Base-by-base conservation (phyloP, 1,284 basidiomycete species). In the Ceratobasidium sp. region DNA sequence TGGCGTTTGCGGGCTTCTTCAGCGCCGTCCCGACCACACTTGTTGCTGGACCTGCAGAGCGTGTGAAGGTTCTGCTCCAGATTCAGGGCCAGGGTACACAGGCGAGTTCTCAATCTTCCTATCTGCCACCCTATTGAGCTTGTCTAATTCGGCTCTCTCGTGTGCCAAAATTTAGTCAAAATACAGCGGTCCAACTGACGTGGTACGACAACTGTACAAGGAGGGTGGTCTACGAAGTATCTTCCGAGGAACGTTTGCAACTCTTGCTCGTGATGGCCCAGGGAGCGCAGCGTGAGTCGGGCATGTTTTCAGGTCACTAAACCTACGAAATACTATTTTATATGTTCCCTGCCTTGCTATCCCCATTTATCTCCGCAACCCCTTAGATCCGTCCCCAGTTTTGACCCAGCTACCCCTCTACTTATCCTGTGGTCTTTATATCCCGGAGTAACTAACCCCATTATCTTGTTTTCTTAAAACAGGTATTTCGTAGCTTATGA, bases 401-500 rank as follows among this genome's bases (percentile, higher is more conserved):
- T 11, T 11, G 35, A 11, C 35, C 6, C 11, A 38, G 35, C 35
- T 38, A 7, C 49, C 49, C 21, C 26, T 23, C 49, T 52, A 11
- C 18, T 44, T 52, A n/a, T 8, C 49, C 26, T 13, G 49, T 62
- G 32, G 44, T n/a, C 41, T 49, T 61, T 13, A 32, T 18, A 18
- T n/a, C n/a, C 35, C 49, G 21, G 18, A 8, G 23, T 16, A 44
- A 67, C 30, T 57, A 35, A 30, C 50, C 26, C 50, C 57, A 26
- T 18, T 14, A n/a, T 14, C 26, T 54, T 54, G 23, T 43, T 26
- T 14, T 58, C 32, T 55, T 41, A 41, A 49, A 26, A 30, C 79
- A 96, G 94, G 57, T 98, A 99, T 85, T 99, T 99, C 81, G 95
- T 94, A 35, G 93, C 96, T 5, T 99, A 99, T 82, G 98, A 99